Conservation (phyloP, 306 rosid genomes). For the Psophocarpus tetragonolobus region DNA sequence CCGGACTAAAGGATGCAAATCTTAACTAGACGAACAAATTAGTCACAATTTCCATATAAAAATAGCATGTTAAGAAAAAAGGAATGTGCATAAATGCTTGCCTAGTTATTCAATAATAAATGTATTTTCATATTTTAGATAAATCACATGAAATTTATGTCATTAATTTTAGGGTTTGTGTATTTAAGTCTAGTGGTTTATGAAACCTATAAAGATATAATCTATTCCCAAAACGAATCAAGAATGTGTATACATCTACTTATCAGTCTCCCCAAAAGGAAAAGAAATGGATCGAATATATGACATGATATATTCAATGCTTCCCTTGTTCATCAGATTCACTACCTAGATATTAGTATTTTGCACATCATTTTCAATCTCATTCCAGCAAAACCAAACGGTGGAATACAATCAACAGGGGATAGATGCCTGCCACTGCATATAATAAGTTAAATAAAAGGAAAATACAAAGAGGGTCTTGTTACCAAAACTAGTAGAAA, state of each 20-base stretch:
- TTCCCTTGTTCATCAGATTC: background rate
- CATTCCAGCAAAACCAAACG: background rate
- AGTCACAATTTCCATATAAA: background rate
- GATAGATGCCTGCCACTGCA: background rate
- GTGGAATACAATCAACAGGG: background rate
- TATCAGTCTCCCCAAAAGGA: background rate
- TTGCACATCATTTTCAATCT: slow-evolving; percentile 16
- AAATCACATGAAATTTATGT: too few species aligned
- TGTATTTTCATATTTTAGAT: too few species aligned
- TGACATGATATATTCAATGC: background rate
- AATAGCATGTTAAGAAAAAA: background rate
- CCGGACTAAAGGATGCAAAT: background rate
- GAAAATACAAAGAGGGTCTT: background rate
- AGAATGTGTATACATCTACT: background rate
- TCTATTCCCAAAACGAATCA: too few species aligned
- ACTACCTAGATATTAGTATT: background rate
- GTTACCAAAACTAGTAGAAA: background rate
- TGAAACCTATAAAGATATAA: too few species aligned
- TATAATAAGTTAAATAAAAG: background rate
- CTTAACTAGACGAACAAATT: background rate
- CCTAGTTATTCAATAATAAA: too few species aligned
- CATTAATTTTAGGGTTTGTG: too few species aligned
- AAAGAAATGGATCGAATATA: background rate
- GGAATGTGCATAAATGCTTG: background rate
- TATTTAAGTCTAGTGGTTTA: too few species aligned